Evolutionary conservation across 169 alveolate species (phyloP).

Genomic region (Plasmodium ovale): DNA sequence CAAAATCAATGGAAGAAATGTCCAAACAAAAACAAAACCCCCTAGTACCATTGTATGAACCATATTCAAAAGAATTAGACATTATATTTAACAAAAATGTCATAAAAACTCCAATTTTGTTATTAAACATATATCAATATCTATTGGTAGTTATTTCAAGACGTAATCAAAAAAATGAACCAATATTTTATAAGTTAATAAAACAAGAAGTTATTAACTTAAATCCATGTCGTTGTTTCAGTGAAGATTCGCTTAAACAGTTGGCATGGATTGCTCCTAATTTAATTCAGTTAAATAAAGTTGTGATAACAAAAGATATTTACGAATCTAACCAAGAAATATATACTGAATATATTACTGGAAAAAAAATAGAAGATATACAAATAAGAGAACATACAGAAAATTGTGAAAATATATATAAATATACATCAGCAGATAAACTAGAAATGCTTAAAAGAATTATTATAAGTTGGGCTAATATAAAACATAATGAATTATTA

Average conservation of each 20-base stretch:
- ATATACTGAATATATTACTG: constrained; percentile 59
- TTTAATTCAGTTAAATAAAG: constrained; percentile 74
- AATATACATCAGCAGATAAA: constrained; percentile 32
- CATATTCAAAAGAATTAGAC: constrained; percentile 68
- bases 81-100: constrained; percentile 32
- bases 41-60: constrained; percentile 26
- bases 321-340: constrained; percentile 25
- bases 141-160: constrained; percentile 47
- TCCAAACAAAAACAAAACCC: constrained; percentile 70
- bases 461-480: constrained; percentile 70
- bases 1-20: constrained; percentile 29
- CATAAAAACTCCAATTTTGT: constrained; percentile 12
- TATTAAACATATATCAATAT: constrained; percentile 26
- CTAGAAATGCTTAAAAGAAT: constrained; percentile 65
- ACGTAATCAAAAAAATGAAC: constrained; percentile 56
- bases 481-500: constrained; percentile 70
- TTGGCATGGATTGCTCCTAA: constrained; percentile 74
- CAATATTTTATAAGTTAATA: constrained; percentile 47
- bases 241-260: constrained; percentile 37
- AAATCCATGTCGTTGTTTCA: constrained; percentile 19
- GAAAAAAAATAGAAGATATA: constrained; percentile 74
- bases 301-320: constrained; percentile 59
- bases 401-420: constrained; percentile 55
- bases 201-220: constrained; percentile 35
- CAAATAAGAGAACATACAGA: constrained; percentile 72